Base-by-base conservation (phyloP, 495 filamentous ascomycete species). In the Parathielavia appendiculata region DNA sequence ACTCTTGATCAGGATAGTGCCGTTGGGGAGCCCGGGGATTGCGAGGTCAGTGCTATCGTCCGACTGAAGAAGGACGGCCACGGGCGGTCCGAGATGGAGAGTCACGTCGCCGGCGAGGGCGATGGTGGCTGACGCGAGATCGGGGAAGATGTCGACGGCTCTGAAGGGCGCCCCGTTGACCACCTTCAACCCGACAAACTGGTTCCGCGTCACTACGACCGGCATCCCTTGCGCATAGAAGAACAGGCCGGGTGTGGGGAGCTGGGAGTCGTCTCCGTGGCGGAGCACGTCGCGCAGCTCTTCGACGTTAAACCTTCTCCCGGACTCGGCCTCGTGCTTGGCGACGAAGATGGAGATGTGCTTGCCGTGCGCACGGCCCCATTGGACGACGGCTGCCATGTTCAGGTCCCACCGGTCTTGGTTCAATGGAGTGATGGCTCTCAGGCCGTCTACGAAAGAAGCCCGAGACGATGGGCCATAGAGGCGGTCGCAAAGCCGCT, bases 1-100 rank as follows among this genome's bases (percentile, higher is more conserved):
- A 35, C 54, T 56, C 43, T 56, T 48, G 34, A 56, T 39, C 62
- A 56, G 26, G 22, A 13, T 41, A n/a, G n/a, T 50, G 8, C 46
- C 46, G 30, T 47, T 44, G 11, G 54, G 54, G 34, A 56, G 54
- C 54, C 54, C 41, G 44, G 54, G 54, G 17, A 56, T 56, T 4
- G 54, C 54, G 44, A 49, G 44, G 54, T 26, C 54, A 5, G 30
- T 13, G 34, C 35, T 48, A 48, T 49, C 43, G n/a, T 56, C 34
- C 16, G 44, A 49, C 54, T 56, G 4, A 12, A 56, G 54, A n/a
- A 56, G 54, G 44, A 56, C 44, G 44, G 30, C 54, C 30, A 45
- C 19, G 12, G 40, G 53, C 26, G 53, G 53, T 3, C 40, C 23
- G 4, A 56, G 30, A 23, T 56, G 23, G 12, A 56, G 53, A 35